Evolutionary conservation across 176 grass and related monocot species (phyloP), one percentile per base, ranked within the genome.

Genomic region (Saccharum spontaneum): DNA sequence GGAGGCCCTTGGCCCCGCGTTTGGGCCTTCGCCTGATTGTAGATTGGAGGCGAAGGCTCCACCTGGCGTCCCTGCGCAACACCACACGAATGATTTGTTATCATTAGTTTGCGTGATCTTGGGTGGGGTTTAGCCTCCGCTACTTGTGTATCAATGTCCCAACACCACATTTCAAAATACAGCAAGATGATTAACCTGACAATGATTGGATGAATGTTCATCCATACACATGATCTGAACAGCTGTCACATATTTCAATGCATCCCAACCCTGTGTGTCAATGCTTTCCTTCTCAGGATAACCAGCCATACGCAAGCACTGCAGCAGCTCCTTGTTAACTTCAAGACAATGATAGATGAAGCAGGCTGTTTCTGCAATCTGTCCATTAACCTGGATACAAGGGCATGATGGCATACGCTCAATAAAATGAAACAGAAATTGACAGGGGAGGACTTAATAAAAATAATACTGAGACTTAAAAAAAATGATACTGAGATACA

Each of bases 251-350:
- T 43, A 63, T 41, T 63, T 78, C 6, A 26, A 10, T 43, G 55
- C 57, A 63, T 63, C 13, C 76, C 57, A 78, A 18, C 36, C 75
- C 75, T 62, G 10, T 10, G 76, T 43, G 76, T 78, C 36, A 39
- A 78, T 78, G 55, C 37, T 38, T 78, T 78, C 76, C 37, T 61
- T 78, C 76, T 78, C 37, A 8, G 43, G 37, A 28, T 16, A 9
- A 43, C 9, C 18, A 78, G 7, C 4, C 55, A 0, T 16, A 26
- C 9, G 6, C 76, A 78, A 26, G 55, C 36, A 17, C 22, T 40
- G 0, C 16, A 78, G 75, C 39, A 41, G 6, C 11, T 63, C 57
- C 76, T 78, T 63, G n/a, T 43, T 23, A 61, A 17, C 10, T 63
- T 41, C 13, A 24, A 39, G 3, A 78, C 75, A 78, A 8, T 63